Evolutionary conservation across 805 yeast genomes (phyloP), one percentile per base, ranked within the genome.

Genomic region (Candida maesae): DNA sequence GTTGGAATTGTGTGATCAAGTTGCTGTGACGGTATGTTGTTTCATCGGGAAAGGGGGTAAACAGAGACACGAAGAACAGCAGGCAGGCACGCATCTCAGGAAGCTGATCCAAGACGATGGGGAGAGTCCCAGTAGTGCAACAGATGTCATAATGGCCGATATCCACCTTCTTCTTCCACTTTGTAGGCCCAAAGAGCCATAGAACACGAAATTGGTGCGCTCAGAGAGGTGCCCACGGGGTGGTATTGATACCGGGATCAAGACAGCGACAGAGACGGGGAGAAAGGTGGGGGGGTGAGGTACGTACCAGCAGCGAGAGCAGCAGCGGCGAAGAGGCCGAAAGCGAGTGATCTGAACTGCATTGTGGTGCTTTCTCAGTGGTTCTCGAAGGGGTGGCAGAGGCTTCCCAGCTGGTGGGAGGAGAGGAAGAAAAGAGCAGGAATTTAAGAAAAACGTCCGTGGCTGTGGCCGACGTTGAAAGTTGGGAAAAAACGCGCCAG

Each of bases 321-420:
- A 45, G 73, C 52, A 46, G 76, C 74, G 51, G 74, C 71, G 36
- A 76, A 48, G 55, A 80, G 73, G 52, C 73, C 68, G 50, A 71
- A 65, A 50, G 75, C 56, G 58, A 73, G 55, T 47, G 74, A 65
- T 65, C 71, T 77, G 67, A 76, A 66, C 69, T 76, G 82, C 84
- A 79, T 78, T 46, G 30, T 49, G 10, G 6, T 27, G 26, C 24
- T 12, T 17, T 20, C 25, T 17, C n/a, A 26, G 26, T 25, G 37
- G 25, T 27, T 18, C 8, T 11, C 28, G 32, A 20, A 25, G 25
- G 24, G n/a, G n/a, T n/a, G n/a, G n/a, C n/a, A n/a, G n/a, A n/a
- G n/a, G n/a, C n/a, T n/a, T n/a, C n/a, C 25, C 13, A 16, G n/a
- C n/a, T 20, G 11, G 30, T 12, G 32, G 20, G 21, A 5, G 20